Base-by-base conservation (phyloP, 352 stramenopile genomes). In the Peronospora belbahrii region DNA sequence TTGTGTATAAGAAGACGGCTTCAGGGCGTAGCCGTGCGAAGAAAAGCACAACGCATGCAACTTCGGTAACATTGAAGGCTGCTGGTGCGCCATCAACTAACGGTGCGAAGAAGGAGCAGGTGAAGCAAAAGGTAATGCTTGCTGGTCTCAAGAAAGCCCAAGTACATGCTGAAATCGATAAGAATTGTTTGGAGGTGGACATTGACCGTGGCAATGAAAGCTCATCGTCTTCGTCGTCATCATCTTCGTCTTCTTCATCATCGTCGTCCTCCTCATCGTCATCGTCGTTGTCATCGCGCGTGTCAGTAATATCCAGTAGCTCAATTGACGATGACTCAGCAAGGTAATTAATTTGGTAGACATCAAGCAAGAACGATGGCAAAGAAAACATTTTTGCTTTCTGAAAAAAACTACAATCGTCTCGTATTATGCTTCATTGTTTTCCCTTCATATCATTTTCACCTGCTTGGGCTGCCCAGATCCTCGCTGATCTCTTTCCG, bases 191-290 rank as follows among this genome's bases (percentile, higher is more conserved):
- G 6, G 36, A 50, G n/a, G 30, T 14, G 11, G 47, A 64, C 2
- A 56, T 68, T 11, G 69, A 65, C 9, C 58, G 49, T 34, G 71
- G 72, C 34, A 78, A 73, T 51, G 60, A 71, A 47, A 81, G 64
- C 42, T 77, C 67, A 6, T 69, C 67, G 0, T 74, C 69, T 0
- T 70, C 65, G 0, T 81, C 69, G 0, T 67, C 56, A 0, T 75
- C 65, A 2, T 80, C 70, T 0, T 83, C 71, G 0, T 77, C 59
- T 0, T 71, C 67, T 0, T 82, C 58, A 0, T 67, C 58, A 0
- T 70, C 56, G 2, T 79, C 65, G 1, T 79, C 67, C 0, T 74
- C 56, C 0, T 75, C 73, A 5, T 25, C 0, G 76, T 65, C 54
- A 0, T 80, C 66, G 2, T 80, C 68, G 6, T 65, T 55, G 0